Conservation (phyloP, 805 yeast genomes). For the Ogataea naganishii region DNA sequence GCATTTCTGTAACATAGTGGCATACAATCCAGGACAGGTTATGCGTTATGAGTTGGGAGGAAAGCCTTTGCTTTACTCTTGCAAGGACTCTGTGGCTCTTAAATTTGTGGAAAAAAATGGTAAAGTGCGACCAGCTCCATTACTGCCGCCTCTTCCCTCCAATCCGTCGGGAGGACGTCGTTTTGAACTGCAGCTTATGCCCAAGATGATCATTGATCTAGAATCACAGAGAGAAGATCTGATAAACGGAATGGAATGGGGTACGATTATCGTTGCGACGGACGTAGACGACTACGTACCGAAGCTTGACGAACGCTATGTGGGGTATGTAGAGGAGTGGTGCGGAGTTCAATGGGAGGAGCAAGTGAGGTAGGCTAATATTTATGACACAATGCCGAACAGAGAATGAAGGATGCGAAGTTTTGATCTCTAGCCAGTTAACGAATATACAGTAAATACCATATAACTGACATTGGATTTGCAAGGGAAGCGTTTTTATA, state of each 20-base stretch:
- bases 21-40: slow-evolving; percentile 81
- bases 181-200: slow-evolving; percentile 91
- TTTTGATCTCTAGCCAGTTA: slow-evolving; percentile 1
- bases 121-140: slow-evolving; percentile 13
- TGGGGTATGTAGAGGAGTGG: slow-evolving; percentile 37
- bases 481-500: too few relatives aligned
- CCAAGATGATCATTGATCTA: slow-evolving; percentile 77
- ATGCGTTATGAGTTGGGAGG: slow-evolving; percentile 80
- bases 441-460: too few relatives aligned
- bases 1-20: slow-evolving; percentile 64
- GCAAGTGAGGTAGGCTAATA: slow-evolving; percentile 6
- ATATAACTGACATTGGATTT: too few relatives aligned
- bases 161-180: slow-evolving; percentile 52
- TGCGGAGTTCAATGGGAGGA: slow-evolving; percentile 21
- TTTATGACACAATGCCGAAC: background rate
- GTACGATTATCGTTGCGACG: slow-evolving; percentile 79
- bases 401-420: background rate
- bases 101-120: slow-evolving; percentile 24
- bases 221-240: slow-evolving; percentile 44
- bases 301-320: slow-evolving; percentile 46
- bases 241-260: slow-evolving; percentile 93
- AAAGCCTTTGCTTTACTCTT: slow-evolving; percentile 64
- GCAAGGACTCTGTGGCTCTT: slow-evolving; percentile 45
- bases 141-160: slow-evolving; percentile 51
- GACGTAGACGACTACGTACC: slow-evolving; percentile 23